These are phyloP conservation scores for Skeletonema potamos DNA, from an alignment of 108 stramenopile genomes.

Conservation along the genomic window DNA sequence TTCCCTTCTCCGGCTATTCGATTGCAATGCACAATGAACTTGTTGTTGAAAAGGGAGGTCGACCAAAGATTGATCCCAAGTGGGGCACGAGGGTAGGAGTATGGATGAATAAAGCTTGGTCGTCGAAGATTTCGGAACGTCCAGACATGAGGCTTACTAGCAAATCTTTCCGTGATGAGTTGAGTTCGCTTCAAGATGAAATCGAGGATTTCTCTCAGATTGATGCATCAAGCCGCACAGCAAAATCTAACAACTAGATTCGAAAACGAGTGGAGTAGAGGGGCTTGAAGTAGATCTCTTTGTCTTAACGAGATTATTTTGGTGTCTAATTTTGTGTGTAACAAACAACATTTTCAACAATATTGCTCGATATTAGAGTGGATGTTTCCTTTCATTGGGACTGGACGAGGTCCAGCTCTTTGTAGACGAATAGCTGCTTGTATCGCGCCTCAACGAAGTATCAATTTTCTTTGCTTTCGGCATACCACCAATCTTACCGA, in stretches of 20 bases:
- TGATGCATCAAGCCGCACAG: conserved; percentile 39
- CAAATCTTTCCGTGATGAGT: conserved; percentile 63
- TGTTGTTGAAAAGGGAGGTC: conserved; percentile 55
- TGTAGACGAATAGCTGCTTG: neutral
- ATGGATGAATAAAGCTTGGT: conserved; percentile 32
- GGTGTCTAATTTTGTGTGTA: neutral
- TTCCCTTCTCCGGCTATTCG: conserved; percentile 66
- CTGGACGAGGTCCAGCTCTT: neutral
- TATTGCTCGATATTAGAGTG: neutral
- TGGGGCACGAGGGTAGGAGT: conserved; percentile 46
- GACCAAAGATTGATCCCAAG: conserved; percentile 60
- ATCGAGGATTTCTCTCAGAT: conserved; percentile 27
- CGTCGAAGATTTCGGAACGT: conserved; percentile 55
- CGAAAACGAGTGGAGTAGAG: neutral
- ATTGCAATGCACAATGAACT: conserved; percentile 58
- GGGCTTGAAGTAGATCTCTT: neutral
- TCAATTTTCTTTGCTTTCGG: conserved; percentile 11
- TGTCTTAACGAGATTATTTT: neutral
- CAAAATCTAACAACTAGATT: neutral
- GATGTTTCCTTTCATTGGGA: neutral
- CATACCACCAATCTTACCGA: conserved; percentile 14
- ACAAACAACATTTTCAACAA: neutral
- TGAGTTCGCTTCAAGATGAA: conserved; percentile 59
- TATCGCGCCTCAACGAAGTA: neutral
- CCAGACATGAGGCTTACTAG: conserved; percentile 62